Evolutionary conservation across 805 yeast species (phyloP).

Genomic region (Cyberlindnera amylophila): DNA sequence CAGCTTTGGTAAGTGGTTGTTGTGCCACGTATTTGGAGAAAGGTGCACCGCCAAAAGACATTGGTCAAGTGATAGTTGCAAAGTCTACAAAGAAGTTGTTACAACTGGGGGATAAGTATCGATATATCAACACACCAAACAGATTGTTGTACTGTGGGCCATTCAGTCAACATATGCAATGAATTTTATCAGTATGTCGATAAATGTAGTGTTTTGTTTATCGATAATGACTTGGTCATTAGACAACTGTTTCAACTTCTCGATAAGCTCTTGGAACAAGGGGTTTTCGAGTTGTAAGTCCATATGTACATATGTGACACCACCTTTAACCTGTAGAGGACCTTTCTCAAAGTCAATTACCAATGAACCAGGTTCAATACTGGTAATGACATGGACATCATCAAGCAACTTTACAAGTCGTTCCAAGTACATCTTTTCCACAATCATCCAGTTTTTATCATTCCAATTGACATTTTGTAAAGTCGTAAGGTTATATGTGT

Average conservation of each 20-base stretch:
- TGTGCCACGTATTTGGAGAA: slow-evolving; percentile 50
- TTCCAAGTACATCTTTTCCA: slow-evolving; percentile 14
- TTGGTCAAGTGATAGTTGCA: slow-evolving; percentile 39
- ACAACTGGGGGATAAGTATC: not conserved
- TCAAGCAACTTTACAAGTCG: slow-evolving; percentile 5
- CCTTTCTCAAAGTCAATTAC: not conserved
- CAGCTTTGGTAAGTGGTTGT: slow-evolving; percentile 67
- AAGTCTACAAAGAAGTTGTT: slow-evolving; percentile 34
- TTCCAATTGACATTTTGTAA: slow-evolving; percentile 15
- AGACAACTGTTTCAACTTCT: not conserved
- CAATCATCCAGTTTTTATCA: slow-evolving; percentile 5
- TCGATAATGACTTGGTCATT: not conserved
- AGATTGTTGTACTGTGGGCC: slow-evolving; percentile 14
- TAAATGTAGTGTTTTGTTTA: slow-evolving; percentile 1
- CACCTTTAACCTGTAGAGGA: not conserved
- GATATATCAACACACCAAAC: slow-evolving; percentile 7
- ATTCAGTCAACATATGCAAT: not conserved
- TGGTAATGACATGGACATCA: too few species aligned
- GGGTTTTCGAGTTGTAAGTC: not conserved
- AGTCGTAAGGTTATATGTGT: slow-evolving; percentile 10
- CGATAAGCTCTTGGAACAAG: not conserved
- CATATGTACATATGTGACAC: not conserved
- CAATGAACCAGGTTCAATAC: too few species aligned
- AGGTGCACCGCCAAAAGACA: slow-evolving; percentile 41
- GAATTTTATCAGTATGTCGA: slow-evolving; percentile 12